Percentiles rank a stretch among this genome's conserved stretches.
Evolutionary conservation across 805 yeast species (phyloP).

Genomic region (Candida hispaniensis): DNA sequence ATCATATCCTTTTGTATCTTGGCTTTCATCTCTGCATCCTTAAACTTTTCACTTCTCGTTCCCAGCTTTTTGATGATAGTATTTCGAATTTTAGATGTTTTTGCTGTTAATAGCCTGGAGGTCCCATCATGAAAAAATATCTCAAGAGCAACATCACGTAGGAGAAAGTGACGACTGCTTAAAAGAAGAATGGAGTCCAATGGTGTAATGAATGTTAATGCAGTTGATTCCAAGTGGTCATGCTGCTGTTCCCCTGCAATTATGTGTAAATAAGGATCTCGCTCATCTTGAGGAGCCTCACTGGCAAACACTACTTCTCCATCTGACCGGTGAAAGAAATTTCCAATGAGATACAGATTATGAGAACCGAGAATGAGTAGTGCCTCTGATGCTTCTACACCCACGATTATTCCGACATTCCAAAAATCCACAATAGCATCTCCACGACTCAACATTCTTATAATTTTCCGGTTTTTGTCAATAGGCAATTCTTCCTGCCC

Average conservation of each 20-base stretch:
- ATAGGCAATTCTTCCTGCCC: slow-evolving; percentile 23
- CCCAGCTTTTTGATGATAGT: slow-evolving; percentile 9
- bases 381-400: slow-evolving; percentile 68
- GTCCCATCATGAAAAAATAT: slow-evolving; percentile 64
- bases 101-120: slow-evolving; percentile 57
- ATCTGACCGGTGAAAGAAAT: slow-evolving; percentile 47
- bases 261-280: slow-evolving; percentile 61
- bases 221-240: slow-evolving; percentile 2
- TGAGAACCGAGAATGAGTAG: slow-evolving; percentile 56
- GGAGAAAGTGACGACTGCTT: slow-evolving; percentile 62
- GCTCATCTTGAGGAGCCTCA: slow-evolving; percentile 49
- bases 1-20: slow-evolving; percentile 10
- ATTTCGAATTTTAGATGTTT: slow-evolving; percentile 27
- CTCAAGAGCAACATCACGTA: slow-evolving; percentile 75
- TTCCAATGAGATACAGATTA: slow-evolving; percentile 57
- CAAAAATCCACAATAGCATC: slow-evolving; percentile 63
- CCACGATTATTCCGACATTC: slow-evolving; percentile 67
- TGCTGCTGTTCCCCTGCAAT: slow-evolving; percentile 40
- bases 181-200: slow-evolving; percentile 48
- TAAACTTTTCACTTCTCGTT: too few relatives aligned
- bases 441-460: slow-evolving; percentile 55
- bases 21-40: slow-evolving; percentile 10
- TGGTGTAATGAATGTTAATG: slow-evolving; percentile 10
- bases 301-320: slow-evolving; percentile 50
- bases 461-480: slow-evolving; percentile 64